These are phyloP conservation scores for Myxozyma vanderwaltii DNA, from an alignment of 805 yeast genomes.

Conservation along the genomic window DNA sequence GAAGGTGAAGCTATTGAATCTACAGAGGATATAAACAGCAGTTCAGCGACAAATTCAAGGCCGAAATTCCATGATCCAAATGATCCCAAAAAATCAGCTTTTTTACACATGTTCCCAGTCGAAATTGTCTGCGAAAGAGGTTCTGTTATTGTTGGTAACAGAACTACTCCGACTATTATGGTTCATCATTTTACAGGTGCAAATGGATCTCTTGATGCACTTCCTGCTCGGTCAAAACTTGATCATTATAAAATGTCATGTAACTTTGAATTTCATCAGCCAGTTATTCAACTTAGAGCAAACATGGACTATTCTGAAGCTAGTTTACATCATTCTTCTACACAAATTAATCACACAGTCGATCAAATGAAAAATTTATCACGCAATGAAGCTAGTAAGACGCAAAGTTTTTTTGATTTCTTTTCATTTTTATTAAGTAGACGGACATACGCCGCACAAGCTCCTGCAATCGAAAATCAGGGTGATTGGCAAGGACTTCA, in stretches of 20 bases:
- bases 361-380: slow-evolving; percentile 1
- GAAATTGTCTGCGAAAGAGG: slow-evolving; percentile 62
- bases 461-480: neutral
- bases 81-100: slow-evolving; percentile 18
- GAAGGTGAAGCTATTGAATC: neutral
- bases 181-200: slow-evolving; percentile 61
- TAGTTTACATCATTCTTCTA: neutral
- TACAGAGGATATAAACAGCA: neutral
- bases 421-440: slow-evolving; percentile 14
- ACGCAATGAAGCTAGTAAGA: slow-evolving; percentile 7
- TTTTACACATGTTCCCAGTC: slow-evolving; percentile 57
- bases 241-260: slow-evolving; percentile 60
- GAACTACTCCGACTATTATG: slow-evolving; percentile 69
- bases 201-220: slow-evolving; percentile 59
- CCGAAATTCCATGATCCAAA: neutral
- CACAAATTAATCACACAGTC: neutral
- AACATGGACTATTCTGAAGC: slow-evolving; percentile 57
- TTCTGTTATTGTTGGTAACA: slow-evolving; percentile 78
- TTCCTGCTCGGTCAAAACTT: slow-evolving; percentile 44
- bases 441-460: neutral
- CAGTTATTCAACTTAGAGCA: slow-evolving; percentile 65
- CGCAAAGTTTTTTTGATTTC: slow-evolving; percentile 24
- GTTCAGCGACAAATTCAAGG: neutral
- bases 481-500: slow-evolving; percentile 76
- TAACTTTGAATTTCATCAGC: slow-evolving; percentile 51